These are phyloP conservation scores for Aureobasidium musti DNA, from an alignment of 2,329 filamentous ascomycete species.

Conservation along the genomic window DNA sequence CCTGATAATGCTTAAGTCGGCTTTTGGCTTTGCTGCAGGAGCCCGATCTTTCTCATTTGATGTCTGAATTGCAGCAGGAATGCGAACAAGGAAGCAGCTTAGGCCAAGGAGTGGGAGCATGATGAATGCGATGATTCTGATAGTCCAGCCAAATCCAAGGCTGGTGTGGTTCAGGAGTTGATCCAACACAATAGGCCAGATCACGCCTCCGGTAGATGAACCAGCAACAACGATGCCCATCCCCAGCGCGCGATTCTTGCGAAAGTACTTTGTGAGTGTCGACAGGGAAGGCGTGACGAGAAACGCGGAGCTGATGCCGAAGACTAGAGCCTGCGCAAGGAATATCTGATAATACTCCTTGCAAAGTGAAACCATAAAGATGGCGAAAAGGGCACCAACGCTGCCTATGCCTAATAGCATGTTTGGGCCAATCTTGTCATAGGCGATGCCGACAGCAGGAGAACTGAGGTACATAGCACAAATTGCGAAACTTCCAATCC, in stretches of 20 bases:
- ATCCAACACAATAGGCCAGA: constrained; percentile 54
- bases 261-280: constrained; percentile 51
- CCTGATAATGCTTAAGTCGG: constrained; percentile 32
- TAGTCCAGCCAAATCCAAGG: constrained; percentile 57
- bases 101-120: constrained; percentile 49
- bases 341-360: constrained; percentile 56
- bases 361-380: constrained; percentile 52
- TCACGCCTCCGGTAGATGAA: constrained; percentile 54
- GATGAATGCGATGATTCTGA: constrained; percentile 56
- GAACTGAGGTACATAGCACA: constrained; percentile 38
- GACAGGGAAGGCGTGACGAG: constrained; percentile 51
- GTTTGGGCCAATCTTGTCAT: constrained; percentile 37
- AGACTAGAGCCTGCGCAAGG: constrained; percentile 53
- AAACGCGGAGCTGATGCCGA: constrained; percentile 48
- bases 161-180: constrained; percentile 50
- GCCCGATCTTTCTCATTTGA: not conserved
- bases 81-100: constrained; percentile 32
- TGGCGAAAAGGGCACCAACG: constrained; percentile 30
- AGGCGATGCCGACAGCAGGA: constrained; percentile 36
- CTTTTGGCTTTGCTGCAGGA: constrained; percentile 30
- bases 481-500: constrained; percentile 38
- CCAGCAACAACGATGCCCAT: constrained; percentile 53
- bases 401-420: constrained; percentile 25
- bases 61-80: not conserved
- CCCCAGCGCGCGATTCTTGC: constrained; percentile 50